Percentiles rank a stretch among this genome's conserved stretches.
Conservation (phyloP, 768 basidiomycete genomes). For the Agaricus blazei region DNA sequence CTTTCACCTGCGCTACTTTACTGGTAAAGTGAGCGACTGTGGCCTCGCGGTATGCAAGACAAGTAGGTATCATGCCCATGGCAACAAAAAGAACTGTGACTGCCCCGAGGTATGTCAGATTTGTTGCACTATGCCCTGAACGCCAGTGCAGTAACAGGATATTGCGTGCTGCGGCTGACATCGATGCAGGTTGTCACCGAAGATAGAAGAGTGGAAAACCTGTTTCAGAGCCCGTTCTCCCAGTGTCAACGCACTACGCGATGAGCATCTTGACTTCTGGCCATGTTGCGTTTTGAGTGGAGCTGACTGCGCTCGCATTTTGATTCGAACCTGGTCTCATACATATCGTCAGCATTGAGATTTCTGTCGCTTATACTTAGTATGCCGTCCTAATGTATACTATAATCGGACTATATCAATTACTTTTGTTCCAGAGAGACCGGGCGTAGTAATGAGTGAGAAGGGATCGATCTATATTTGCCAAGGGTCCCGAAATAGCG, state of each 20-base stretch:
- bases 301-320: slow-evolving; percentile 10
- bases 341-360: neutral
- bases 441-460: slow-evolving; percentile 1
- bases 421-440: slow-evolving; percentile 6
- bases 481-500: slow-evolving; percentile 2
- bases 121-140: neutral
- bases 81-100: slow-evolving; percentile 33
- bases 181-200: slow-evolving; percentile 31
- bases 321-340: neutral
- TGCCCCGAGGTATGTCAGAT: slow-evolving; percentile 32
- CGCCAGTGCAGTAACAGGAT: too few species aligned
- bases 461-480: neutral
- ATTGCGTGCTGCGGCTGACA: too few species aligned
- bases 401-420: neutral
- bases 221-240: slow-evolving; percentile 39
- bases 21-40: slow-evolving; percentile 39
- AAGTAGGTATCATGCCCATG: slow-evolving; percentile 38
- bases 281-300: neutral
- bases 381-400: neutral
- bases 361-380: neutral
- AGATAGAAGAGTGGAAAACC: slow-evolving; percentile 39
- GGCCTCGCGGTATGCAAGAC: slow-evolving; percentile 31
- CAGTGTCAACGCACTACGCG: slow-evolving; percentile 35
- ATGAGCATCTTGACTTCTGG: slow-evolving; percentile 14
- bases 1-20: slow-evolving; percentile 45